Evolutionary conservation across 1,139 yeast genomes (phyloP), one percentile per base, ranked within the genome.

Genomic region (Pichia sp.): DNA sequence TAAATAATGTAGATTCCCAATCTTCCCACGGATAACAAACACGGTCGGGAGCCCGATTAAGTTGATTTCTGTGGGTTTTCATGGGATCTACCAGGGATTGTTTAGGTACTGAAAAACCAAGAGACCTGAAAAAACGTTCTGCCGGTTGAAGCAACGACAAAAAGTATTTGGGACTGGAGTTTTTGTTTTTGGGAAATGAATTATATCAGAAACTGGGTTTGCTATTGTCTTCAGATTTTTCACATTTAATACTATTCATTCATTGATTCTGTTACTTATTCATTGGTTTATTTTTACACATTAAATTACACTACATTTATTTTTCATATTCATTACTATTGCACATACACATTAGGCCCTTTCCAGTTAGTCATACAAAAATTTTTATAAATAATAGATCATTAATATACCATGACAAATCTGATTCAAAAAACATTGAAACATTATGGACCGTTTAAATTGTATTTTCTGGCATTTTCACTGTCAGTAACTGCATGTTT

Each of bases 401-500:
- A 29, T 29, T n/a, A 36, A 6, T 6, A 34, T 34, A 36, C 25
- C 9, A 36, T 36, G 41, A 19, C 14, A 18, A 36, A 19, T 10
- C 19, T 19, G 10, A 18, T 36, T 18, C 16, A 36, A 11, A 11
- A 18, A 9, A 18, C 25, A 3, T 63, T 57, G 46, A 45, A 49
- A 41, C 48, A 44, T n/a, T 55, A 61, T 42, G 68, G 68, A 3
- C 52, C 65, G 1, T 61, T 57, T 42, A 48, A 50, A 3, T 51
- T 63, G 3, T 54, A 62, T 38, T n/a, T 60, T 8, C 14, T 54
- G 9, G 59, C 69, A 1, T 66, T 66, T 50, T 25, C 56, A 5
- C 31, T 66, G 2, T 61, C 69, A 14, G 55, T 64, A 9, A 16
- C 56, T 6, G 60, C 66, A n/a, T 65, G 67, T 46, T 42, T 63